These are phyloP conservation scores for Lipomyces lipofer DNA, from an alignment of 805 yeast species.

Conservation along the genomic window DNA sequence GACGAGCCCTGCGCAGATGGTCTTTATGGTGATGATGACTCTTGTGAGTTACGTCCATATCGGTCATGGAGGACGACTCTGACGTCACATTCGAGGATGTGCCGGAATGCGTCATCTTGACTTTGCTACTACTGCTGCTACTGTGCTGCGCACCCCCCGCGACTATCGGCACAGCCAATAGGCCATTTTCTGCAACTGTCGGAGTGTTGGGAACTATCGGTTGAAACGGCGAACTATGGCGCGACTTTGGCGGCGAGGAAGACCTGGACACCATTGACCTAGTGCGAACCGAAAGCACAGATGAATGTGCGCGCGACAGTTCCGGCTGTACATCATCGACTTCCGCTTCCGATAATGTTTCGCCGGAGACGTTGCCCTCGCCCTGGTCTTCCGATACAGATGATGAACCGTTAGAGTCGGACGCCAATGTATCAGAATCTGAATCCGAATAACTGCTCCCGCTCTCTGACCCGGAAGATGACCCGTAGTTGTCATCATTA, in stretches of 20 bases:
- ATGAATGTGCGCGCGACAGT: neutral
- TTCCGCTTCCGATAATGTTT: neutral
- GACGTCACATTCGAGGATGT: neutral
- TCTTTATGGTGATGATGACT: neutral
- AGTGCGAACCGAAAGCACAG: no score
- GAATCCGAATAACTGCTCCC: no score
- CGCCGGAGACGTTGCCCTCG: neutral
- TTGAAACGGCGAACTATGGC: neutral
- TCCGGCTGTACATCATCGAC: no score
- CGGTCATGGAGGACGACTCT: neutral
- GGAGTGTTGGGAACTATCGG: neutral
- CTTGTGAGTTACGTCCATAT: neutral
- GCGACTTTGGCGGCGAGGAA: conserved; percentile 9
- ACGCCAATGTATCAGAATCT: neutral
- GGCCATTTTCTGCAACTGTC: neutral
- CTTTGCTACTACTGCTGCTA: no score
- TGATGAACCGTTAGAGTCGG: neutral
- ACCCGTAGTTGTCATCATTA: neutral
- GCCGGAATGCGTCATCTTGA: neutral
- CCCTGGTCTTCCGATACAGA: neutral
- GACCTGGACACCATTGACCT: no score
- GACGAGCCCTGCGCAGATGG: neutral
- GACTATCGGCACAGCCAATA: neutral
- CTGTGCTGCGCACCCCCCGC: no score
- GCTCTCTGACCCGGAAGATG: neutral